Evolutionary conservation across 2,329 filamentous ascomycete genomes (phyloP).

Genomic region (Fusarium veterinarium): DNA sequence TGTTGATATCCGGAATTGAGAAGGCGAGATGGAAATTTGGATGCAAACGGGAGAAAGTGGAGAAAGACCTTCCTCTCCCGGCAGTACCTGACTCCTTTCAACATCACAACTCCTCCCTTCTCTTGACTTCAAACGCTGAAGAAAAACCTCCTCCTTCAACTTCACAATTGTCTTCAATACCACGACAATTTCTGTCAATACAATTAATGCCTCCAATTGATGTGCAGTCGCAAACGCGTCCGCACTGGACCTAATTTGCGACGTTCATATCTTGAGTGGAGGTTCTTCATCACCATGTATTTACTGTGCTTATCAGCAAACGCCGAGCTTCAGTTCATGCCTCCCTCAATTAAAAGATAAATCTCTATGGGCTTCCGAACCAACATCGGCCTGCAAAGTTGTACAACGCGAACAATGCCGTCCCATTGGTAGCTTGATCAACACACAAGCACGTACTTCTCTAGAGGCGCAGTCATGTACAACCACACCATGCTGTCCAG

Average conservation of each 20-base stretch:
- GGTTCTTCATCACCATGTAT: neutral
- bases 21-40: neutral
- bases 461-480: slow-evolving; percentile 31
- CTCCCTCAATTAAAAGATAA: neutral
- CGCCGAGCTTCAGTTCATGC: neutral
- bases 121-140: neutral
- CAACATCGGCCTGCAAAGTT: slow-evolving; percentile 37
- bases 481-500: slow-evolving; percentile 32
- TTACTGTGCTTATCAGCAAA: slow-evolving; percentile 5
- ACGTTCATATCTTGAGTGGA: slow-evolving; percentile 8
- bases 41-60: slow-evolving; percentile 30
- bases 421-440: slow-evolving; percentile 39
- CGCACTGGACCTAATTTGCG: slow-evolving; percentile 37
- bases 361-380: slow-evolving; percentile 29
- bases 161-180: neutral
- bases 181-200: neutral
- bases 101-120: neutral
- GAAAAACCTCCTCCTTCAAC: neutral
- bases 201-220: neutral
- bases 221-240: slow-evolving; percentile 29
- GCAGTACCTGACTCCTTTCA: neutral
- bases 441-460: slow-evolving; percentile 31
- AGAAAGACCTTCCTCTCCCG: neutral
- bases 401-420: slow-evolving; percentile 36
- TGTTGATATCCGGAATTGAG: neutral